Evolutionary conservation across 768 basidiomycete genomes (phyloP).

Genomic region (Leccinum broughii): DNA sequence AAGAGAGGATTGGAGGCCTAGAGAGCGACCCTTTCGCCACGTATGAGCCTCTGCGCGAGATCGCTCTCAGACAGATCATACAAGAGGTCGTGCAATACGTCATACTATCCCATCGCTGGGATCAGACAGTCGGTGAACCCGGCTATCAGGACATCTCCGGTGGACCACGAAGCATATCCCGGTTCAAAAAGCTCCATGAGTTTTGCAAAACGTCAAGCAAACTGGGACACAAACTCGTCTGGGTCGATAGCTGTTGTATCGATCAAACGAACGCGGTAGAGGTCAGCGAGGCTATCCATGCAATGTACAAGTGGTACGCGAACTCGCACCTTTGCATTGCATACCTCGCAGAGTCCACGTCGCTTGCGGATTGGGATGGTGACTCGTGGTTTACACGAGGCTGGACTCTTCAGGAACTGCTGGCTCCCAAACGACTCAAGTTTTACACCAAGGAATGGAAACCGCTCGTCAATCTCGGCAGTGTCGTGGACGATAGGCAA

Average conservation of each 20-base stretch:
- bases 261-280: conserved; percentile 16
- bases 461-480: background rate
- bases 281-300: conserved; percentile 21
- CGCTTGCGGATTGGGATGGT: background rate
- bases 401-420: conserved; percentile 14
- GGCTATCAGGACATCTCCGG: conserved; percentile 4
- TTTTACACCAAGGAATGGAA: conserved; percentile 21
- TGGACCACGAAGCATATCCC: background rate
- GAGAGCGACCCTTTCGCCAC: background rate
- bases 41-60: conserved; percentile 5
- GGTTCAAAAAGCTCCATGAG: conserved; percentile 3
- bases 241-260: conserved; percentile 27
- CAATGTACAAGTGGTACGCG: conserved; percentile 28
- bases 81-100: conserved; percentile 14
- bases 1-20: background rate
- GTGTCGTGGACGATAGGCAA: conserved; percentile 1
- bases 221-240: conserved; percentile 6
- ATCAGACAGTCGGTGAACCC: conserved; percentile 10
- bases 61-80: conserved; percentile 11
- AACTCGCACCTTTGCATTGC: conserved; percentile 22
- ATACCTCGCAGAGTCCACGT: conserved; percentile 11
- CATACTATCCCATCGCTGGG: conserved; percentile 18
- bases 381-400: conserved; percentile 20
- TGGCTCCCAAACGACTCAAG: conserved; percentile 21
- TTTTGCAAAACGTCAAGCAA: conserved; percentile 8